These are phyloP conservation scores for Claviceps sorghi DNA, from an alignment of 2,329 filamentous ascomycete species.

Conservation along the genomic window DNA sequence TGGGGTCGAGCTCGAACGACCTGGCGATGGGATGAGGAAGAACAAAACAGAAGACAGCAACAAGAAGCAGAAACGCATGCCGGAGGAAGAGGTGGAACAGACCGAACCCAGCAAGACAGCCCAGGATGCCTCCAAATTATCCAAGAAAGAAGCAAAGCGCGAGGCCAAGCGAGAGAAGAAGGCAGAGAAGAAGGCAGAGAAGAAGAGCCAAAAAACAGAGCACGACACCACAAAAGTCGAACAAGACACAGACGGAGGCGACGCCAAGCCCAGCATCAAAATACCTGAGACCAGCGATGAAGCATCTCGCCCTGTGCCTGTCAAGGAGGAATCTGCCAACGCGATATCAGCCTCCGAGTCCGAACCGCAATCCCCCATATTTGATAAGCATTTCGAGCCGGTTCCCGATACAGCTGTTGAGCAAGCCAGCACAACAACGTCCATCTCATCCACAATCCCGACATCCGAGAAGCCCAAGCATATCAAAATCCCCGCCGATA, in stretches of 20 bases:
- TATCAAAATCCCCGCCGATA: conserved; percentile 54
- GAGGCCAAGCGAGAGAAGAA: conserved; percentile 24
- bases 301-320: conserved; percentile 13
- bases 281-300: conserved; percentile 5
- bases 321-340: conserved; percentile 29
- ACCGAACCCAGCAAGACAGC: conserved; percentile 21
- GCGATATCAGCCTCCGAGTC: conserved; percentile 39
- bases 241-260: conserved; percentile 2
- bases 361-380: conserved; percentile 32
- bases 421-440: conserved; percentile 47
- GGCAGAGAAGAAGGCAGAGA: conserved; percentile 17
- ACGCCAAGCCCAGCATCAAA: conserved; percentile 9
- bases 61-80: conserved; percentile 37
- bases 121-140: conserved; percentile 32
- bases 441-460: conserved; percentile 51
- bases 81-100: conserved; percentile 14
- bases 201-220: conserved; percentile 18
- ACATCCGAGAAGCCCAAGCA: conserved; percentile 48
- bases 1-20: conserved; percentile 44
- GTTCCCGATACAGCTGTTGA: conserved; percentile 26
- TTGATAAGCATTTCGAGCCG: conserved; percentile 36
- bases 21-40: conserved; percentile 48
- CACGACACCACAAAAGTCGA: conserved; percentile 9
- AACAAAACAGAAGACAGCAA: conserved; percentile 31
- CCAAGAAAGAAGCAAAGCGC: conserved; percentile 40